Conservation (phyloP, 768 basidiomycete species). For the Polyporus arcularius region DNA sequence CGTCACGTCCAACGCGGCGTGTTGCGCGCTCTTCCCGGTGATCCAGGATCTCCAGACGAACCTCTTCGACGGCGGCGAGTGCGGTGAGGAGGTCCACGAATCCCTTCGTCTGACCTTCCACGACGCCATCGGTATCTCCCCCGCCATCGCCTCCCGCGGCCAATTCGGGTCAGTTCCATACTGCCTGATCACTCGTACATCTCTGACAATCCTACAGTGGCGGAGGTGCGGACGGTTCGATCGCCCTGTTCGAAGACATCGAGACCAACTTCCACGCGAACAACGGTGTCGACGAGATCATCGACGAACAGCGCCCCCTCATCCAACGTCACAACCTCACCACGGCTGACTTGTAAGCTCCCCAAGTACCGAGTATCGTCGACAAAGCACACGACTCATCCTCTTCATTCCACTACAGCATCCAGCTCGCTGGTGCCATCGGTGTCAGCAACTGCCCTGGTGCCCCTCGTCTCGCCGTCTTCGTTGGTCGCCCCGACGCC, state of each 20-base stretch:
- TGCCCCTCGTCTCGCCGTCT: neutral
- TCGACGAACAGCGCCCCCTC: constrained; percentile 25
- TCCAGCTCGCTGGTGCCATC: constrained; percentile 12
- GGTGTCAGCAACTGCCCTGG: too few species aligned
- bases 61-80: constrained; percentile 36
- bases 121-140: constrained; percentile 27
- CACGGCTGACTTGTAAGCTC: constrained; percentile 28
- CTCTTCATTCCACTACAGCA: constrained; percentile 21
- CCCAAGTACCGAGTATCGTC: too few species aligned
- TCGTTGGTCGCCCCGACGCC: constrained; percentile 27
- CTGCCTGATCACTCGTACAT: neutral
- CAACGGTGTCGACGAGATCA: constrained; percentile 26
- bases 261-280: constrained; percentile 47
- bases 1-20: constrained; percentile 18
- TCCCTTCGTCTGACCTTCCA: constrained; percentile 32
- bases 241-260: constrained; percentile 44
- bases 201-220: constrained; percentile 15
- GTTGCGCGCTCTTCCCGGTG: constrained; percentile 18
- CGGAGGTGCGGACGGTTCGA: constrained; percentile 46
- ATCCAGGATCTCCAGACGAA: constrained; percentile 31
- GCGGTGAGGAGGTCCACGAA: constrained; percentile 37
- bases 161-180: constrained; percentile 9
- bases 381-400: neutral
- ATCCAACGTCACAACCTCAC: constrained; percentile 21
- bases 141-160: constrained; percentile 9